Evolutionary conservation across 331 rosid genomes (phyloP).

Genomic region (Prunus yedoensis): DNA sequence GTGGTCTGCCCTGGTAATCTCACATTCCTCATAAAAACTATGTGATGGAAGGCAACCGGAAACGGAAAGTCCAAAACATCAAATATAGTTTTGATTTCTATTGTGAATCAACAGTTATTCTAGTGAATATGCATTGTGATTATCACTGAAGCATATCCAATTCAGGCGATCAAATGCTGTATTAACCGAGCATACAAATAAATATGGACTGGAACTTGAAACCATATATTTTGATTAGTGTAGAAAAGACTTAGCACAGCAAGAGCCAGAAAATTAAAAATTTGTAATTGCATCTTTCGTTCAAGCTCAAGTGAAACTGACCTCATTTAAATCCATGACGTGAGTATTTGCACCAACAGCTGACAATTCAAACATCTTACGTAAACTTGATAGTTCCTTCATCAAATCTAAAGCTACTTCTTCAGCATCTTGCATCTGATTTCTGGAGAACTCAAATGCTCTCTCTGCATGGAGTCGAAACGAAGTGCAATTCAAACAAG

Average conservation of each 20-base stretch:
- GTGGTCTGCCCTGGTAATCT: not conserved
- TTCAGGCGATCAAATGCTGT: not conserved
- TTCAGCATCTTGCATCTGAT: slow-evolving; percentile 71
- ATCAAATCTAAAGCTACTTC: slow-evolving; percentile 69
- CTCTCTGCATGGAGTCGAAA: slow-evolving; percentile 81
- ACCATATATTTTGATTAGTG: not conserved
- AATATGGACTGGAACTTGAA: not conserved
- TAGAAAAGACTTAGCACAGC: not conserved
- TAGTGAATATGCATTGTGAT: not conserved
- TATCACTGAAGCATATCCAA: not conserved
- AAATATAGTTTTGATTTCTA: not conserved
- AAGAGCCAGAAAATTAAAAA: slow-evolving; percentile 4
- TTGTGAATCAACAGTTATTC: not conserved
- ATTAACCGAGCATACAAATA: not conserved
- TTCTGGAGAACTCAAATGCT: slow-evolving; percentile 80
- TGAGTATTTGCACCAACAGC: slow-evolving; percentile 28
- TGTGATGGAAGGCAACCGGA: not conserved
- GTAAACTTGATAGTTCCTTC: slow-evolving; percentile 56
- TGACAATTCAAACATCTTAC: slow-evolving; percentile 49
- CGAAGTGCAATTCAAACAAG: slow-evolving; percentile 82
- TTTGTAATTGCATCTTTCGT: not conserved
- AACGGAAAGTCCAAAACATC: not conserved
- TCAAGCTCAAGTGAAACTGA: slow-evolving; percentile 27
- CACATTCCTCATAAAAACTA: not conserved
- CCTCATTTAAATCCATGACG: slow-evolving; percentile 36